Evolutionary conservation across 257 asterid species (phyloP).

Genomic region (Solanum pinnatisectum): DNA sequence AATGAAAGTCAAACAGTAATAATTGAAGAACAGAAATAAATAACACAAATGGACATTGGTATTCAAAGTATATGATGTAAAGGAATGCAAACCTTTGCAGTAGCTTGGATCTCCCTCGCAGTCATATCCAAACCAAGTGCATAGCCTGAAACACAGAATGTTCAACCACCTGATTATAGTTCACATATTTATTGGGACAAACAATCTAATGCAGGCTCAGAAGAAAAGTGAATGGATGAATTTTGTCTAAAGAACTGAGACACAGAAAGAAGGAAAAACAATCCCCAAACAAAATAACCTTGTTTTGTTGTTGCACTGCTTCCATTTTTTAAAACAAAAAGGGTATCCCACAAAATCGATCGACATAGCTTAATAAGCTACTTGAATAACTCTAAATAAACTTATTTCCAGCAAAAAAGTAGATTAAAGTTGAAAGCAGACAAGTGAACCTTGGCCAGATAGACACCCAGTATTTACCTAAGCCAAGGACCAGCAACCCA

Average conservation of each 20-base stretch:
- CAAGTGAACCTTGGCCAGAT: not conserved
- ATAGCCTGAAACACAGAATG: slow-evolving; percentile 51
- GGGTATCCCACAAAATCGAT: not conserved
- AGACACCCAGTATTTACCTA: not conserved
- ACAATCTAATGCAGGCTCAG: not conserved
- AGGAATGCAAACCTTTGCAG: slow-evolving; percentile 61
- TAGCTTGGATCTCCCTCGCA: slow-evolving; percentile 87
- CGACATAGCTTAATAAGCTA: not conserved
- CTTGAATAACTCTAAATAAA: not conserved
- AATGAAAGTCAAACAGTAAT: not conserved
- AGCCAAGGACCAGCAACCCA: not conserved
- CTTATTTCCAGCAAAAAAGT: not conserved
- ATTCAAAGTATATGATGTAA: not conserved
- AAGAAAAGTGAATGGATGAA: not conserved
- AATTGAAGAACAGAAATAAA: not conserved
- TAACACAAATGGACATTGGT: not conserved
- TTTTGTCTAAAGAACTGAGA: not conserved
- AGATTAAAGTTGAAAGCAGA: not conserved
- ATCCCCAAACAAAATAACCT: not conserved
- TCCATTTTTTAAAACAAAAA: not conserved
- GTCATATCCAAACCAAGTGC: slow-evolving; percentile 99
- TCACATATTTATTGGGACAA: not conserved
- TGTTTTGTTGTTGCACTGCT: not conserved
- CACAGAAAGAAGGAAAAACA: not conserved
- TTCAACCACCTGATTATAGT: not conserved